Conservation (phyloP, 2,329 filamentous ascomycete genomes). For the Aspergillus persii region DNA sequence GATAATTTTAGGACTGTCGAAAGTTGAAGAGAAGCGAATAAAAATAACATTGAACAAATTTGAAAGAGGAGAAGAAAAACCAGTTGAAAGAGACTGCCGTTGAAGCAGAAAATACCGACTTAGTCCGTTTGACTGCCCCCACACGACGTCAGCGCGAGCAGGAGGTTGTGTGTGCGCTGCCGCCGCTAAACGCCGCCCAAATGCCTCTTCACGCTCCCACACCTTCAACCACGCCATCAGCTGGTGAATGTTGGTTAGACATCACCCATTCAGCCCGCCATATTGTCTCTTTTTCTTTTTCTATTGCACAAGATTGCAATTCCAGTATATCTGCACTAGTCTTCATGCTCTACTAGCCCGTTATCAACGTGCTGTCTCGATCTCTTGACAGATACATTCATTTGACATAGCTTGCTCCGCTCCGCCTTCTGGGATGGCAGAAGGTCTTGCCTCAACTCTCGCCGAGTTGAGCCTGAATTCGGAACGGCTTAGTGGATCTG, state of each 20-base stretch:
- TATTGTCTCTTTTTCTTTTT: neutral
- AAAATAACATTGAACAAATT: neutral
- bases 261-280: neutral
- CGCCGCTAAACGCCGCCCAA: conserved; percentile 23
- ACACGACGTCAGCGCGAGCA: conserved; percentile 27
- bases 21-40: neutral
- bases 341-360: neutral
- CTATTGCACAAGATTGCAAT: neutral
- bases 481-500: conserved; percentile 20
- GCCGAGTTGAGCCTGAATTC: conserved; percentile 26
- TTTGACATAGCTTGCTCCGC: neutral
- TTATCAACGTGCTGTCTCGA: neutral
- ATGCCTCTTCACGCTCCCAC: conserved; percentile 1
- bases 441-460: conserved; percentile 27
- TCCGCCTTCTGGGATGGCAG: conserved; percentile 19
- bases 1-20: neutral
- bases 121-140: conserved; percentile 11
- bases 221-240: neutral
- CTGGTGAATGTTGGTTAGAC: conserved; percentile 4
- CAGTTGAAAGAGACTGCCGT: neutral
- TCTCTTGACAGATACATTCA: neutral
- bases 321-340: neutral
- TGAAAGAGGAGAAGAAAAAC: neutral
- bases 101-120: neutral
- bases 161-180: conserved; percentile 17